Evolutionary conservation across 2,329 filamentous ascomycete genomes (phyloP), one percentile per base, ranked within the genome.

Genomic region (Parasarocladium wereldwijsianum): DNA sequence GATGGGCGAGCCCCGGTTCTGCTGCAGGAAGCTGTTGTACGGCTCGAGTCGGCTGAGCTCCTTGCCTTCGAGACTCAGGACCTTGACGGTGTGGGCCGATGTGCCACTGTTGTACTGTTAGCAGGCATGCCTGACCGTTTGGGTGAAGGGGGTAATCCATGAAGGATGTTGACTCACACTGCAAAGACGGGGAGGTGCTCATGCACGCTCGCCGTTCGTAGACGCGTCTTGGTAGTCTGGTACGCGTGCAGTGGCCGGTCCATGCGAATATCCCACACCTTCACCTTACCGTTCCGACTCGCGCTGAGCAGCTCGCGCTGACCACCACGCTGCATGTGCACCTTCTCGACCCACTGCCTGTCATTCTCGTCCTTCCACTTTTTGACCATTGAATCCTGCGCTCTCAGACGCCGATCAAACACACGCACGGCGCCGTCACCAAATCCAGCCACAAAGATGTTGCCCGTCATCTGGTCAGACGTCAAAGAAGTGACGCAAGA

Each of bases 171-270:
- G n/a, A 73, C 78, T 66, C 76, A 86, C 79, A 86, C 73, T 42
- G 84, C 84, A 60, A 98, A 94, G 9, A 98, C 86, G 16, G 90
- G 90, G 32, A 93, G 72, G 54, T 98, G 90, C 54, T 98, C 90
- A 51, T 98, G 90, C 24, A 90, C 86, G 50, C 81, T 90, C 34
- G 93, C 68, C 12, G 83, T 93, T 32, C 85, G 73, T 36, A 93
- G 65, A 7, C 78, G 80, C 43, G 86, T 76, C 36, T 68, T 74
- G 3, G 82, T 87, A 6, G 79, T 75, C 46, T 73, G 66, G 44
- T 87, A 78, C 3, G 73, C 73, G 36, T 76, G 74, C 29, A 93
- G 62, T 5, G 80, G 76, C 40, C 67, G 66, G 38, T 90, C 80
- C 73, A 84, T 83, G 28, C 90, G 73, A 29, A 98, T 84, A 52